Base-by-base conservation (phyloP, 345 rosid species). In the Sisymbrium irio region DNA sequence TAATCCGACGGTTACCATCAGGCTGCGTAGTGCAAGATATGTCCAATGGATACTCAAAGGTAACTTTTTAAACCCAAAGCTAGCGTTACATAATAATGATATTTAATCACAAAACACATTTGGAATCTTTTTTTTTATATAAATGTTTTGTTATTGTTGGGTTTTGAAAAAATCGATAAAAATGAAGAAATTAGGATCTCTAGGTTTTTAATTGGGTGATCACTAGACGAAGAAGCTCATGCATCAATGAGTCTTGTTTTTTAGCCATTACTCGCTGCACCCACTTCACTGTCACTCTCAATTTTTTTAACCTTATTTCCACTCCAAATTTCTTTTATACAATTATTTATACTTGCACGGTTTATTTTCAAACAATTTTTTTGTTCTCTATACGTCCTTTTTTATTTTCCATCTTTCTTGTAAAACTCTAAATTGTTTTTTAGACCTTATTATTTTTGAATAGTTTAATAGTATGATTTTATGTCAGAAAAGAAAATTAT, bases 11-110 rank as follows among this genome's bases (percentile, higher is more conserved):
- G 80, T 85, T 92, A 53, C 99, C 99, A 58, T 96, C 99, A 0
- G 99, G 98, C 25, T 96, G 98, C 67, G 87, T 96, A 10, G 93
- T 96, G 64, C 97, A 90, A 74, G 99, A 96, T 73, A 89, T 92
- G 95, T 90, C 97, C 6, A 96, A 87, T 78, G 97, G 97, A 8
- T 96, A 90, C 82, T 89, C 97, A 12, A 90, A 88, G 98, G 99
- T 96, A 79, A 59, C 40, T 10, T 68, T 39, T 25, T 3, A 0
- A 17, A 39, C 32, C 1, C 4, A 18, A 41, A 61, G n/a, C n/a
- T n/a, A n/a, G 9, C 47, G 59, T 35, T 57, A 57, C 65, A 46
- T 65, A 53, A 8, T 18, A 27, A 37, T 20, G 11, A 30, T 67
- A 46, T 33, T 25, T 53, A 45, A 27, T n/a, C 0, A 57, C 17